Percentiles rank a stretch among this genome's conserved stretches.
phyloP scores from a whole-genome alignment of 352 stramenopile genomes.

The Phytophthora pinifolia region DNA sequence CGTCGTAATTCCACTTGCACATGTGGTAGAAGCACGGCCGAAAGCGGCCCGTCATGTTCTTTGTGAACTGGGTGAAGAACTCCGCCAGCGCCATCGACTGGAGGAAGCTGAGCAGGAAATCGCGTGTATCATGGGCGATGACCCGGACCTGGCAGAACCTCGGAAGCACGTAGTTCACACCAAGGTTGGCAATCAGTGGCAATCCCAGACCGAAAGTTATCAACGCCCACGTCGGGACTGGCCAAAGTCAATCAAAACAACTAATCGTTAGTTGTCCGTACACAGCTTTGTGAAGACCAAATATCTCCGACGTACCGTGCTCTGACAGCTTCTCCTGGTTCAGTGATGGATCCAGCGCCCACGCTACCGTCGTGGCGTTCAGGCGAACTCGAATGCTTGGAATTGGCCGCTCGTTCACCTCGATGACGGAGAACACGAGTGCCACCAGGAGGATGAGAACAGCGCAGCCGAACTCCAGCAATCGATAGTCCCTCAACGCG shows the following conservation, averaged over 20 bases:
- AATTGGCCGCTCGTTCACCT: constrained; percentile 43
- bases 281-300: too few species aligned
- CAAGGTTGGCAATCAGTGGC: constrained; percentile 43
- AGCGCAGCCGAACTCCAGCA: constrained; percentile 48
- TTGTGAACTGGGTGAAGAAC: constrained; percentile 66
- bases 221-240: constrained; percentile 50
- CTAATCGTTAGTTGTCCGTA: neutral
- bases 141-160: constrained; percentile 40
- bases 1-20: constrained; percentile 60
- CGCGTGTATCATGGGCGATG: constrained; percentile 64
- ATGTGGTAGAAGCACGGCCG: constrained; percentile 73
- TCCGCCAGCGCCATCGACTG: constrained; percentile 39
- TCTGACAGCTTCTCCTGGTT: constrained; percentile 38
- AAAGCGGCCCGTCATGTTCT: constrained; percentile 67
- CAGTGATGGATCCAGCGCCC: constrained; percentile 41
- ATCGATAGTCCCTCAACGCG: constrained; percentile 31
- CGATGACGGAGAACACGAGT: constrained; percentile 44
- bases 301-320: constrained; percentile 5
- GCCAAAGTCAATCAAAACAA: neutral
- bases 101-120: constrained; percentile 61
- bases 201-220: constrained; percentile 25
- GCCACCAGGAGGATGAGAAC: constrained; percentile 41
- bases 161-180: constrained; percentile 52
- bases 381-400: constrained; percentile 40
- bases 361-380: constrained; percentile 37